Conservation (phyloP, 306 rosid species). For the Hippophae tibetana region DNA sequence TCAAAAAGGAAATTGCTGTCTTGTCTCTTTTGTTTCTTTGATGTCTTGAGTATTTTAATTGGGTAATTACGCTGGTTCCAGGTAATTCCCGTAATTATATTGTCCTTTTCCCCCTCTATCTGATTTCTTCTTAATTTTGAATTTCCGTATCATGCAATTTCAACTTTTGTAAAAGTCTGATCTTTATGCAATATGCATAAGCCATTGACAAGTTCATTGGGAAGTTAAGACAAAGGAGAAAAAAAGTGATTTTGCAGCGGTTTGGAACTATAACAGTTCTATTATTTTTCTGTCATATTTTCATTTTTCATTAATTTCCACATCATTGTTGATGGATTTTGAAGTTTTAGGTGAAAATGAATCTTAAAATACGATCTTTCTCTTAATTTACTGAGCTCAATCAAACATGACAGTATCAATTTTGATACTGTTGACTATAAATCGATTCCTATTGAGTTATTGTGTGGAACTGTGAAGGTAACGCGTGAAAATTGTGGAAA, state of each 20-base stretch:
- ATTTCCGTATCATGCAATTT: too few relatives aligned
- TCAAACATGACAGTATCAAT: neutral
- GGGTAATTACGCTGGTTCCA: neutral
- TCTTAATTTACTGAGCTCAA: conserved; percentile 5
- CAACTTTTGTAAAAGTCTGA: too few relatives aligned
- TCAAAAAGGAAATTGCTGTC: conserved; percentile 2
- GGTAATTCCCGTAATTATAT: neutral
- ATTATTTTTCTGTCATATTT: too few relatives aligned
- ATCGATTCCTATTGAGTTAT: conserved; percentile 14
- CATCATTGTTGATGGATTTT: too few relatives aligned
- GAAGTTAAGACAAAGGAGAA: too few relatives aligned
- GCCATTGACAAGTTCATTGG: too few relatives aligned
- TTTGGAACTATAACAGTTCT: too few relatives aligned
- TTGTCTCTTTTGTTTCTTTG: neutral
- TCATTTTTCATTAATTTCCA: too few relatives aligned
- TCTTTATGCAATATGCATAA: too few relatives aligned
- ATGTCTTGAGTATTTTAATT: neutral
- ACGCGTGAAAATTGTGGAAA: conserved; percentile 23
- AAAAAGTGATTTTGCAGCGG: too few relatives aligned
- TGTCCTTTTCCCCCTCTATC: neutral
- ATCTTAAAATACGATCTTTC: too few relatives aligned
- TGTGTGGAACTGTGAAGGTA: conserved; percentile 29
- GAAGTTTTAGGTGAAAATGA: too few relatives aligned
- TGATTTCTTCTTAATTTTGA: neutral
- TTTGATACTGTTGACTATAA: neutral